These are phyloP conservation scores for Phytophthora sp. DNA, from an alignment of 352 stramenopile genomes.

Conservation along the genomic window DNA sequence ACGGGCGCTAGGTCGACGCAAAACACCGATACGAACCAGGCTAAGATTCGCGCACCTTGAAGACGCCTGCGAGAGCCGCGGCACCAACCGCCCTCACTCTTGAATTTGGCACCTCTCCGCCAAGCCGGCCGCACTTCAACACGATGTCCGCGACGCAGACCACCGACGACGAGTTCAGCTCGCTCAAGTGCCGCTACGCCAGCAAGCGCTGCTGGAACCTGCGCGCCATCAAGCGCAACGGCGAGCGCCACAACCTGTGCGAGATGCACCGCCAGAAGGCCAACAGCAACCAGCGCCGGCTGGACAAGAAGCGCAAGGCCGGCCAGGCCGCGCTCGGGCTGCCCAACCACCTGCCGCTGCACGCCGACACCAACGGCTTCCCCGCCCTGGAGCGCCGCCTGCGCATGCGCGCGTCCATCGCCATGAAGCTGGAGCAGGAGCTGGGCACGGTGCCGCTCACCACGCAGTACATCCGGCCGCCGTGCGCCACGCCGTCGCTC, in stretches of 20 bases:
- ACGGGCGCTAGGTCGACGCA: not conserved
- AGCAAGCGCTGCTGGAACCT: constrained; percentile 86
- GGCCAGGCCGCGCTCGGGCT: constrained; percentile 42
- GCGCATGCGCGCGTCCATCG: constrained; percentile 44
- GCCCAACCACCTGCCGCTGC: constrained; percentile 28
- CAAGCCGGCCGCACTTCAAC: not conserved
- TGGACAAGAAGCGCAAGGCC: constrained; percentile 79
- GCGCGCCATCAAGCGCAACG: constrained; percentile 83
- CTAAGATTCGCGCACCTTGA: constrained; percentile 23
- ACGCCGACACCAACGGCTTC: constrained; percentile 14
- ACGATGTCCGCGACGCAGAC: constrained; percentile 23
- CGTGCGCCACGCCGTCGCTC: constrained; percentile 19
- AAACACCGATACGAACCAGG: not conserved
- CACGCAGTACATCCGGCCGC: constrained; percentile 38
- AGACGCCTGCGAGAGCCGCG: constrained; percentile 6
- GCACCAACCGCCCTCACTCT: constrained; percentile 21
- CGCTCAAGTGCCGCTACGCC: constrained; percentile 77
- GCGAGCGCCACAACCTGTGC: constrained; percentile 84
- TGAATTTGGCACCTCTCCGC: constrained; percentile 33
- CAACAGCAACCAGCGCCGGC: constrained; percentile 83
- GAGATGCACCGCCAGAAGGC: constrained; percentile 85
- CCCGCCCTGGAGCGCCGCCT: constrained; percentile 40
- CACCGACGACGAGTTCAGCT: constrained; percentile 40
- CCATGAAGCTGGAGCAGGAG: constrained; percentile 45
- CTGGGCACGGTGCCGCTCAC: constrained; percentile 32